phyloP scores from a whole-genome alignment of 331 rosid species.

The Arachis monticola region DNA sequence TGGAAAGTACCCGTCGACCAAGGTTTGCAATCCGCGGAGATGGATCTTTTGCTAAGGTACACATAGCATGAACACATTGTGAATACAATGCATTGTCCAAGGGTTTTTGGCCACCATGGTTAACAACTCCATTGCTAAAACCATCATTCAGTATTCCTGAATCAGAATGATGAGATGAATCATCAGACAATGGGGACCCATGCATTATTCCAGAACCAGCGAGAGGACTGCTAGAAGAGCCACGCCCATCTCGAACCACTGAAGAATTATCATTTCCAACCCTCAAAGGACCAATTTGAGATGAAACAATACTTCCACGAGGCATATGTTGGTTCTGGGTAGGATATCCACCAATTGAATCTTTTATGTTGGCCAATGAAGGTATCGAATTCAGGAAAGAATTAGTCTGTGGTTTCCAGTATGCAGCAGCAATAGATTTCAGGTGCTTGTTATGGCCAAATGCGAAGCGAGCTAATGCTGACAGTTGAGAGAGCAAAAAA shows the following conservation, averaged over 20 bases:
- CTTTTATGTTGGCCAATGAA: conserved; percentile 71
- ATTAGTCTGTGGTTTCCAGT: conserved; percentile 90
- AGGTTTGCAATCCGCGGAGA: conserved; percentile 93
- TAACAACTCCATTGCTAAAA: conserved; percentile 78
- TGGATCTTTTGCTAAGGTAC: conserved; percentile 95
- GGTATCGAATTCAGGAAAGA: conserved; percentile 79
- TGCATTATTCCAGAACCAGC: conserved; percentile 84
- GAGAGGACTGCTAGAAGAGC: conserved; percentile 92
- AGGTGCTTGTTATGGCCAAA: conserved; percentile 96
- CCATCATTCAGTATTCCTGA: conserved; percentile 86
- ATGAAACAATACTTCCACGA: conserved; percentile 68
- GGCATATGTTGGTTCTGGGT: conserved; percentile 58
- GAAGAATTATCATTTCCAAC: conserved; percentile 72
- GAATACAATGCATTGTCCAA: conserved; percentile 77
- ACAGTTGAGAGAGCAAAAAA: conserved; percentile 14
- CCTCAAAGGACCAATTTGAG: conserved; percentile 91
- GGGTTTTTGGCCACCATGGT: conserved; percentile 70
- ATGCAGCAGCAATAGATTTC: conserved; percentile 90
- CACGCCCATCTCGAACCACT: conserved; percentile 72
- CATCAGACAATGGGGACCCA: conserved; percentile 93
- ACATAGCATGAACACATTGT: conserved; percentile 88
- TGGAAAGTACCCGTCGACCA: conserved; percentile 89
- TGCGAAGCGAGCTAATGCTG: conserved; percentile 94
- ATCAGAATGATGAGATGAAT: conserved; percentile 94
- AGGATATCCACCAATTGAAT: conserved; percentile 57